Conservation (phyloP, 2,329 filamentous ascomycete genomes). For the Pseudocercospora ulei region DNA sequence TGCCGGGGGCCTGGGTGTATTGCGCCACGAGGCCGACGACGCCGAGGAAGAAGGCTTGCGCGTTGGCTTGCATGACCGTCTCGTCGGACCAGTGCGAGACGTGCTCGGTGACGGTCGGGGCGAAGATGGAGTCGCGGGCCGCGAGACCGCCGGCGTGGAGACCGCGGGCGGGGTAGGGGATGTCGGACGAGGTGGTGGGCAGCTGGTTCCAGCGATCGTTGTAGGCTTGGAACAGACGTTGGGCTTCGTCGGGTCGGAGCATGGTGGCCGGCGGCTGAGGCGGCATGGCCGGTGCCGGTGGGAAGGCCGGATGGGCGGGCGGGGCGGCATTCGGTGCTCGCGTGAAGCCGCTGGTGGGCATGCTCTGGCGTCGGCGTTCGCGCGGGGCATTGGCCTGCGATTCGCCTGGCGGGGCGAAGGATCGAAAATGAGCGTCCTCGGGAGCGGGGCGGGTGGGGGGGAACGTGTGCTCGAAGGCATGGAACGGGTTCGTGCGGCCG, state of each 20-base stretch:
- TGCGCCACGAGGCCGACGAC: conserved; percentile 24
- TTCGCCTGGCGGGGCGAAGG: conserved; percentile 22
- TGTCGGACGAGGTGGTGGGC: conserved; percentile 22
- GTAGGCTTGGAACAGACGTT: conserved; percentile 26
- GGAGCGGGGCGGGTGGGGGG: conserved; percentile 10
- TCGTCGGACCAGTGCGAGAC: conserved; percentile 30
- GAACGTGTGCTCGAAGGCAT: conserved; percentile 20
- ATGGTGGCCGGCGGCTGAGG: conserved; percentile 22
- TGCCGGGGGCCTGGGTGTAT: conserved; percentile 23
- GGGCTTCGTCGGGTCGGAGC: conserved; percentile 27
- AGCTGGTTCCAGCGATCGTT: conserved; percentile 28
- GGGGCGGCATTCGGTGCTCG: conserved; percentile 7
- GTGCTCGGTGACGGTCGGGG: conserved; percentile 20
- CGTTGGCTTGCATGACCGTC: conserved; percentile 31
- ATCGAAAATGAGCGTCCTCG: conserved; percentile 15
- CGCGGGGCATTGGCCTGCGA: conserved; percentile 12
- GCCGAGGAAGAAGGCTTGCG: conserved; percentile 30
- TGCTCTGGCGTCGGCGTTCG: conserved; percentile 20
- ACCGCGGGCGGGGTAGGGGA: conserved; percentile 31
- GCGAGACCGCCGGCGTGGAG: conserved; percentile 24
- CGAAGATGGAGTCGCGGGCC: conserved; percentile 26
- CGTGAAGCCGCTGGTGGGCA: conserved; percentile 7
- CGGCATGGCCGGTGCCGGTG: conserved; percentile 15
- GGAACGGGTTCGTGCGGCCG: conserved; percentile 8
- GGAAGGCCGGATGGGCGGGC: conserved; percentile 8